phyloP scores from a whole-genome alignment of 257 asterid species.

The Solanum acaule region DNA sequence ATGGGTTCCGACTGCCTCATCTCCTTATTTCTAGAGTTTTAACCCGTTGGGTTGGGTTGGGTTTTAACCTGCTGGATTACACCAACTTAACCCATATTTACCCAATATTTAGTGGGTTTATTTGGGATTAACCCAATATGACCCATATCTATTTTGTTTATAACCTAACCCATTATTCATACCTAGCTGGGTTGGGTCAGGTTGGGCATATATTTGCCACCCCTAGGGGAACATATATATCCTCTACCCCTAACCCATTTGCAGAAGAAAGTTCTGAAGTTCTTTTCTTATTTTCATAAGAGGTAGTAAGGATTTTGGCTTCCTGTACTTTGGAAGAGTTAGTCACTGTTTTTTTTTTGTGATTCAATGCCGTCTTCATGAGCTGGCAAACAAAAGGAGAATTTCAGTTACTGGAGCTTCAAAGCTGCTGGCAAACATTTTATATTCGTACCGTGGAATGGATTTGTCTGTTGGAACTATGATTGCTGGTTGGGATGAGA shows the following conservation, averaged over 20 bases:
- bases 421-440: slow-evolving; percentile 78
- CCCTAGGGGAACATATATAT: not conserved
- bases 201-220: not conserved
- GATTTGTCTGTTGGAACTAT: slow-evolving; percentile 91
- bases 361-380: slow-evolving; percentile 84
- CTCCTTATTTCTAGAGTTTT: not conserved
- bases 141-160: not conserved
- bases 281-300: not conserved
- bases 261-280: not conserved
- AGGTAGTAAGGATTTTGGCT: not conserved
- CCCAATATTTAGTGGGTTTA: not conserved
- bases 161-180: not conserved
- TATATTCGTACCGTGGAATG: slow-evolving; percentile 91
- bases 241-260: not conserved
- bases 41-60: not conserved
- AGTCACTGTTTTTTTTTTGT: not conserved
- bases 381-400: slow-evolving; percentile 87
- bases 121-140: not conserved
- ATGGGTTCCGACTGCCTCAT: no score
- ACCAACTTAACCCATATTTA: not conserved
- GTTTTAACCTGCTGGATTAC: not conserved
- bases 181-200: not conserved
- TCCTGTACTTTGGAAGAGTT: not conserved
- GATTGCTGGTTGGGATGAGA: slow-evolving; percentile 99
- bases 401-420: slow-evolving; percentile 92